Conservation (phyloP, 345 rosid species). For the Salix suchowensis region DNA sequence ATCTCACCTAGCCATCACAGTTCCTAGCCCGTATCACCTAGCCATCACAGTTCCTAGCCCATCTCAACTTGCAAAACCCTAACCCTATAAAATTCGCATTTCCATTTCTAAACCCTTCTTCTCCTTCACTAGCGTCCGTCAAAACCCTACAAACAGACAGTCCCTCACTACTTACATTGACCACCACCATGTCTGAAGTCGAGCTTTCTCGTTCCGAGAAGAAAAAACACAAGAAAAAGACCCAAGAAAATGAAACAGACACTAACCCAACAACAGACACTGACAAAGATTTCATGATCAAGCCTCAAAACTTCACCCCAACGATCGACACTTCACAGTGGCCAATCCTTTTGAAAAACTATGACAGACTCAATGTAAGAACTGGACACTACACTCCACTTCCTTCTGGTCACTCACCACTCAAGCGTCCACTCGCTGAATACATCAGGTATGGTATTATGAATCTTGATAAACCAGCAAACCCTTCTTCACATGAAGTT, state of each 20-base stretch:
- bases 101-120: background rate
- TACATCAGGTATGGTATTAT: slow-evolving; percentile 80
- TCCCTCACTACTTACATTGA: slow-evolving; percentile 52
- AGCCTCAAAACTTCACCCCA: slow-evolving; percentile 76
- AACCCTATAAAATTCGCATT: slow-evolving; percentile 23
- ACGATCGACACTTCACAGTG: slow-evolving; percentile 77
- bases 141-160: slow-evolving; percentile 27
- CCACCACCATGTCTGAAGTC: slow-evolving; percentile 56
- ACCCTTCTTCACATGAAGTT: slow-evolving; percentile 95
- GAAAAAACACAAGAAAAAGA: slow-evolving; percentile 50
- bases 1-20: background rate
- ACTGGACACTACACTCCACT: slow-evolving; percentile 97
- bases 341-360: slow-evolving; percentile 93
- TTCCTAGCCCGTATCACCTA: background rate
- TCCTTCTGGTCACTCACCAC: slow-evolving; percentile 78
- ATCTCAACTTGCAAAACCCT: slow-evolving; percentile 16
- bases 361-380: slow-evolving; percentile 83
- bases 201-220: slow-evolving; percentile 59
- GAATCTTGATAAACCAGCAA: slow-evolving; percentile 91
- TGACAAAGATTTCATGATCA: slow-evolving; percentile 67
- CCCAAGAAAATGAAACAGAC: slow-evolving; percentile 45
- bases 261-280: slow-evolving; percentile 57
- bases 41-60: slow-evolving; percentile 3
- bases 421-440: slow-evolving; percentile 76
- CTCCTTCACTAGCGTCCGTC: background rate